Evolutionary conservation across 495 filamentous ascomycete genomes (phyloP).

Genomic region (Trichoderma reesei): DNA sequence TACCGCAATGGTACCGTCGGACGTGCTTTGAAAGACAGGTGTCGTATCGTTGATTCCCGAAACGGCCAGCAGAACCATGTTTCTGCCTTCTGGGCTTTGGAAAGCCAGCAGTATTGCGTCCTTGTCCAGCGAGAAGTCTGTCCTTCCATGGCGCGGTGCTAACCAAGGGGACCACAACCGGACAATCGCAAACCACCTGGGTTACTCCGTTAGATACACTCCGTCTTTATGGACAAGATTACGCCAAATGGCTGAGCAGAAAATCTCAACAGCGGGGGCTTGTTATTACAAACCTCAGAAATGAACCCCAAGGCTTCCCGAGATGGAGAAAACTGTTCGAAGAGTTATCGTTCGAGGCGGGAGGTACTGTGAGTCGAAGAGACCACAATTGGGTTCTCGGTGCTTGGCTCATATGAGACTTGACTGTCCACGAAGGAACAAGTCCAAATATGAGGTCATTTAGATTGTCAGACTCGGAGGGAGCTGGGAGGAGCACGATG

Average conservation of each 20-base stretch:
- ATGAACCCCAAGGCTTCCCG: slow-evolving; percentile 49
- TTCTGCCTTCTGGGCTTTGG: slow-evolving; percentile 58
- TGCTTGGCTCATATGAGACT: slow-evolving; percentile 51
- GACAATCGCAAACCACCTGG: slow-evolving; percentile 69
- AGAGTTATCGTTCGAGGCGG: slow-evolving; percentile 46
- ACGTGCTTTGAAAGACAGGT: slow-evolving; percentile 58
- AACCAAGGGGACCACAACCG: slow-evolving; percentile 80
- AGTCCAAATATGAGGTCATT: slow-evolving; percentile 50
- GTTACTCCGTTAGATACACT: slow-evolving; percentile 12
- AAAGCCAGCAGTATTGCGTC: slow-evolving; percentile 79
- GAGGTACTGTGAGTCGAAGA: slow-evolving; percentile 44
- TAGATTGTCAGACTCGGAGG: slow-evolving; percentile 33
- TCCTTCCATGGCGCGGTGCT: slow-evolving; percentile 71
- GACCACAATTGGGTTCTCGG: slow-evolving; percentile 65
- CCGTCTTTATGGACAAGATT: not conserved
- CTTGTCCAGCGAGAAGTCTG: slow-evolving; percentile 53
- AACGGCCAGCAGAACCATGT: slow-evolving; percentile 74
- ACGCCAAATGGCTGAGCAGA: not conserved
- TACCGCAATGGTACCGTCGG: slow-evolving; percentile 55
- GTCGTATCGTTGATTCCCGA: slow-evolving; percentile 65
- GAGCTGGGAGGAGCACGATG: slow-evolving; percentile 38
- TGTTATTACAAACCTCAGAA: slow-evolving; percentile 28
- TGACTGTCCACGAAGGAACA: slow-evolving; percentile 47
- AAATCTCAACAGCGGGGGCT: not conserved
- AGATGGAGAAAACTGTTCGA: slow-evolving; percentile 46